A percentile compares a stretch with the other conserved stretches of the same genome.
Conservation (phyloP, 768 basidiomycete species). For the Psilocybe tampanensis region DNA sequence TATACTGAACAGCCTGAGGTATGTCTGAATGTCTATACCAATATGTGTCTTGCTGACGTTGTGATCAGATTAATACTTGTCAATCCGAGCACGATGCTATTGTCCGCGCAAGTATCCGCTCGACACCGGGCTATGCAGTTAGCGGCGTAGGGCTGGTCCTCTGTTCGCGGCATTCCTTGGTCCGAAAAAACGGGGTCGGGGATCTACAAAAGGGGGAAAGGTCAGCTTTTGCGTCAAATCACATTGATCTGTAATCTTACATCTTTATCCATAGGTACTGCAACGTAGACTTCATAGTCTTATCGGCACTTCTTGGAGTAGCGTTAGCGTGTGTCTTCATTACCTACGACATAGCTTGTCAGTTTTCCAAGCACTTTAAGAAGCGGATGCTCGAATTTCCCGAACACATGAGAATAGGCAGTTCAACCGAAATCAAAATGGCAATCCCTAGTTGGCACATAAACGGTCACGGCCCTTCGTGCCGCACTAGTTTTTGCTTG, state of each 20-base stretch:
- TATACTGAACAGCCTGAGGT: constrained; percentile 15
- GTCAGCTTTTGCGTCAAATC: constrained; percentile 6
- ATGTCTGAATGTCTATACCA: not conserved
- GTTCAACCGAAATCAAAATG: constrained; percentile 3
- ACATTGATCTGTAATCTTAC: not conserved
- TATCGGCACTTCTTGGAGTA: constrained; percentile 7
- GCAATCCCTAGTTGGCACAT: constrained; percentile 42
- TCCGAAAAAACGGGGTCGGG: constrained; percentile 18
- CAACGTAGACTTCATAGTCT: constrained; percentile 15
- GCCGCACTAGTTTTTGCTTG: constrained; percentile 32
- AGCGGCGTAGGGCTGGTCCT: constrained; percentile 6
- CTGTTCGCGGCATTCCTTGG: constrained; percentile 19
- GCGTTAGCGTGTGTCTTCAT: constrained; percentile 3
- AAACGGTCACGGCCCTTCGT: constrained; percentile 29
- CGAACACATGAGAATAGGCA: constrained; percentile 5
- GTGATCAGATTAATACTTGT: constrained; percentile 13
- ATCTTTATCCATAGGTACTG: constrained; percentile 11
- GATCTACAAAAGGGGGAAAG: constrained; percentile 26
- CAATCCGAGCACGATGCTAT: constrained; percentile 14
- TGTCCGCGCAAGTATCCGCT: constrained; percentile 7
- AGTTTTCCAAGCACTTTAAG: constrained; percentile 8
- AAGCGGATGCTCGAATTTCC: constrained; percentile 6
- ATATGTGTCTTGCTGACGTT: not conserved
- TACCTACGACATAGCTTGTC: constrained; percentile 18
- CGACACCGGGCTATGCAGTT: constrained; percentile 12